A percentile compares a stretch with the other conserved stretches of the same genome.
Evolutionary conservation across 805 yeast species (phyloP).

Genomic region (Lipomyces anomalus): DNA sequence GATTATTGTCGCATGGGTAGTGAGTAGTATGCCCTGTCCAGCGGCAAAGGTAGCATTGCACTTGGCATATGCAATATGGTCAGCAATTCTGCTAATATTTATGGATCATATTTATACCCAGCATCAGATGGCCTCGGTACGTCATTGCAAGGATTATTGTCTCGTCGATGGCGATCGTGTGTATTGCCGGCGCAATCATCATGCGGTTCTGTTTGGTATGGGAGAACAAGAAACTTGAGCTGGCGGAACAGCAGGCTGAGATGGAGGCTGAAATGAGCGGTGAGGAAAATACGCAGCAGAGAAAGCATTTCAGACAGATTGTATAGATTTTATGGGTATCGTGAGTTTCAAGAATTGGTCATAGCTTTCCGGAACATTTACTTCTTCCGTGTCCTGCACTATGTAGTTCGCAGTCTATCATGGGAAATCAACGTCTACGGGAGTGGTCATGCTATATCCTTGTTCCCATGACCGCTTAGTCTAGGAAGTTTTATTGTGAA

Average conservation of each 20-base stretch:
- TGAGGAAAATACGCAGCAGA: not conserved
- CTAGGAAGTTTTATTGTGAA: no score
- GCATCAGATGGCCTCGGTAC: slow-evolving; percentile 14
- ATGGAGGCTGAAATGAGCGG: slow-evolving; percentile 3
- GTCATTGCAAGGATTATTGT: slow-evolving; percentile 13
- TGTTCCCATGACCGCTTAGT: no score
- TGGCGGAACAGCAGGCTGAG: slow-evolving; percentile 6
- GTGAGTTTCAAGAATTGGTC: no score
- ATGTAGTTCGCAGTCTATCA: no score
- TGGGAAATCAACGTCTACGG: no score
- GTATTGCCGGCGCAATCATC: slow-evolving; percentile 5
- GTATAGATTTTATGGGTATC: no score
- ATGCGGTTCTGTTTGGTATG: slow-evolving; percentile 8
- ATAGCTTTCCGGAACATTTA: no score
- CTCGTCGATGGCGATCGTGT: slow-evolving; percentile 3
- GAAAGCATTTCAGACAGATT: slow-evolving; percentile 1
- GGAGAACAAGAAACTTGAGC: slow-evolving; percentile 13
- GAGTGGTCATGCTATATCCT: no score
- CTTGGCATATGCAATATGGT: slow-evolving; percentile 16
- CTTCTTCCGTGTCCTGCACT: no score
- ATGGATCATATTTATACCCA: slow-evolving; percentile 11
- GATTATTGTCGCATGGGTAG: slow-evolving; percentile 17
- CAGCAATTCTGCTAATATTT: slow-evolving; percentile 12
- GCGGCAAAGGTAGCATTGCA: slow-evolving; percentile 11
- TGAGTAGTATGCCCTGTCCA: slow-evolving; percentile 15